Evolutionary conservation across 2,329 filamentous ascomycete genomes (phyloP), one percentile per base, ranked within the genome.

Genomic region (Trichoderma cornu-damae): DNA sequence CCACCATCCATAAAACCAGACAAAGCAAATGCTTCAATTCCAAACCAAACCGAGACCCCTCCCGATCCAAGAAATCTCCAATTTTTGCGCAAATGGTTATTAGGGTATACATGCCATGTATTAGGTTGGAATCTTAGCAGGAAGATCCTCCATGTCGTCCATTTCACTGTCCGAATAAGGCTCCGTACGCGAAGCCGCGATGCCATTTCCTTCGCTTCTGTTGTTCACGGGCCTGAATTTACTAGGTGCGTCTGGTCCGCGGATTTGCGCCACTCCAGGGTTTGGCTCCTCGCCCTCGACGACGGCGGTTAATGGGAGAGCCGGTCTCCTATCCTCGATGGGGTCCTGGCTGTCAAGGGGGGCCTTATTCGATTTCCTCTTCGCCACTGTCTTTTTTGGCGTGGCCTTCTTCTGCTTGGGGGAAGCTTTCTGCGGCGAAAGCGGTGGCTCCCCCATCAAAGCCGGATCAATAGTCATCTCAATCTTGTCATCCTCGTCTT

Each of bases 91-190:
- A 35, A 26, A 48, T 38, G 30, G 47, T 37, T 37, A 37, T 4
- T n/a, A 44, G 38, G 16, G 38, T 50, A 42, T 43, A 38, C 42
- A 43, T 30, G 6, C 16, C 20, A 32, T 16, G 30, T 35, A 52
- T 54, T 60, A 61, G 7, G 47, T 20, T 4, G 40, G 11, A 8
- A 57, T 35, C 37, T 43, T 58, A 8, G 70, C 69, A 5, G 73
- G 74, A 38, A 76, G 62, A 57, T 76, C 74, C 53, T 75, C 73
- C 74, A 76, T 75, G 42, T 76, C 74, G 32, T 76, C 73, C 71
- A 76, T 74, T 12, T 67, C 67, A 35, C 71, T 73, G 20, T 70
- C 69, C 4, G 66, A 70, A 12, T 62, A 65, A 11, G 65, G 62
- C 20, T 59, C 58, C 46, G 40, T 38, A n/a, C 60, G 58, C 11